Percentiles rank a stretch among this genome's conserved stretches.
phyloP scores from a whole-genome alignment of 768 basidiomycete species.

The Neoboletus subvelutipes region DNA sequence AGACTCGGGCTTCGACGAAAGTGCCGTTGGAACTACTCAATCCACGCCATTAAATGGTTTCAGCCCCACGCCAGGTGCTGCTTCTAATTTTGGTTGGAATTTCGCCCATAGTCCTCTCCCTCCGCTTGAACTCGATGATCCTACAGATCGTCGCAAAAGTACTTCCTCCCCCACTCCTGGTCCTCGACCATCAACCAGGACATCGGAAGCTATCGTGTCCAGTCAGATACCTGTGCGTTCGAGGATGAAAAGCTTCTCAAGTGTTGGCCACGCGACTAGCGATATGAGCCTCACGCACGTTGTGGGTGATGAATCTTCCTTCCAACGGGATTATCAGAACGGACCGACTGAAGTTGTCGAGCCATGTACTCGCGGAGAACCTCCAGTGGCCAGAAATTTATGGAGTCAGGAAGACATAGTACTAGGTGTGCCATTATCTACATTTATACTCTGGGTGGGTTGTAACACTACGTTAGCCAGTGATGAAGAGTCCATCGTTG shows the following conservation, averaged over 20 bases:
- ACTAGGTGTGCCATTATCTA: conserved; percentile 17
- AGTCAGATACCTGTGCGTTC: conserved; percentile 50
- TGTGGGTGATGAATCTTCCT: conserved; percentile 24
- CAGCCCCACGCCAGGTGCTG: conserved; percentile 22
- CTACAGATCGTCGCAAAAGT: conserved; percentile 13
- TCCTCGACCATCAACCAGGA: conserved; percentile 26
- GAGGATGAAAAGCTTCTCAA: conserved; percentile 33
- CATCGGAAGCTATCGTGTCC: conserved; percentile 21
- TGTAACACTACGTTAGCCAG: conserved; percentile 31
- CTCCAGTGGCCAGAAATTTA: conserved; percentile 12
- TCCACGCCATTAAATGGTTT: neutral
- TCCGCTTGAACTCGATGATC: conserved; percentile 39
- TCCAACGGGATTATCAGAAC: conserved; percentile 28
- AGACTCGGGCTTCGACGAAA: neutral
- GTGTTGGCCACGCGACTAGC: conserved; percentile 15
- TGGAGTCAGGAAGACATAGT: conserved; percentile 18
- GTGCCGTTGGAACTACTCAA: neutral
- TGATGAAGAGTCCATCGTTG: conserved; percentile 36
- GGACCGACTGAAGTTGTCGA: conserved; percentile 30
- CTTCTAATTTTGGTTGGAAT: conserved; percentile 40
- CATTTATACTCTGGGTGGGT: neutral
- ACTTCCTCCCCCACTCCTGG: conserved; percentile 27
- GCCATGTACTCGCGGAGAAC: conserved; percentile 24
- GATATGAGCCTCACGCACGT: conserved; percentile 25
- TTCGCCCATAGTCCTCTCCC: conserved; percentile 40